phyloP scores from a whole-genome alignment of 768 basidiomycete genomes.

The Crucibulum laeve region DNA sequence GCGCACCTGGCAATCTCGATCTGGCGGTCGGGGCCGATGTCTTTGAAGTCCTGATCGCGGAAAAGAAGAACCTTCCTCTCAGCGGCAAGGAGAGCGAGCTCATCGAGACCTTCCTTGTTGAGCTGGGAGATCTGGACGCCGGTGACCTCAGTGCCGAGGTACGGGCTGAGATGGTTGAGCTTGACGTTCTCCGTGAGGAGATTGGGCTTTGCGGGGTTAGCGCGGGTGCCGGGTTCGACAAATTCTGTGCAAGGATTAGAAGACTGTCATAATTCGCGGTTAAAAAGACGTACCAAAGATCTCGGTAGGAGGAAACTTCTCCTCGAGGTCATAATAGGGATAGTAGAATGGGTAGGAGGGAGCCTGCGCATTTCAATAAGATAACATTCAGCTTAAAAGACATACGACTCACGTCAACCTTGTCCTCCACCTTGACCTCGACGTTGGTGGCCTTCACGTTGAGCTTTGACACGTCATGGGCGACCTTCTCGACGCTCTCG shows the following conservation, averaged over 20 bases:
- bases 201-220: constrained; percentile 48
- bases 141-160: constrained; percentile 45
- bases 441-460: constrained; percentile 1
- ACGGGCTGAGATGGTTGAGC: constrained; percentile 39
- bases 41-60: constrained; percentile 62
- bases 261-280: neutral
- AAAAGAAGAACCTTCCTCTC: constrained; percentile 52
- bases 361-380: constrained; percentile 22
- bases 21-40: constrained; percentile 45
- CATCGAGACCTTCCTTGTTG: constrained; percentile 45
- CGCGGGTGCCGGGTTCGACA: constrained; percentile 39
- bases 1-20: constrained; percentile 44
- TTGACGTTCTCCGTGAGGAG: constrained; percentile 36
- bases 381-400: neutral
- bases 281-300: constrained; percentile 31
- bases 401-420: too few relatives aligned
- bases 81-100: constrained; percentile 46
- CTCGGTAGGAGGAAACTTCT: constrained; percentile 48
- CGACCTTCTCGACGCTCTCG: constrained; percentile 5
- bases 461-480: constrained; percentile 8
- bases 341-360: constrained; percentile 47
- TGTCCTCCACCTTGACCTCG: constrained; percentile 7
- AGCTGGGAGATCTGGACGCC: constrained; percentile 53
- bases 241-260: constrained; percentile 22
- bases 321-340: constrained; percentile 38